phyloP scores from a whole-genome alignment of 306 rosid species.

The Parietaria judaica region DNA sequence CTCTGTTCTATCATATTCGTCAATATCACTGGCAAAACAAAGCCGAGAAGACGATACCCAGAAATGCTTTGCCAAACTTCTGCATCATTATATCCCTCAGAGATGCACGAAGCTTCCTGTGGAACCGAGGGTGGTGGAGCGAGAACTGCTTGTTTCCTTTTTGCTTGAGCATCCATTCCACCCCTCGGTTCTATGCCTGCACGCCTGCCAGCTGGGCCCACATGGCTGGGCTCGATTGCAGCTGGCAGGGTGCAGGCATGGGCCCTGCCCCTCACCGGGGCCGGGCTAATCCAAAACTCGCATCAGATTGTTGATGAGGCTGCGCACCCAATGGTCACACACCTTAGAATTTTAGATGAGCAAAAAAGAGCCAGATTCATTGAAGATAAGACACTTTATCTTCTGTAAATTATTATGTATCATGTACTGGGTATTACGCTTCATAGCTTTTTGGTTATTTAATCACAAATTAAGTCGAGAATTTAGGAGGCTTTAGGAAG shows the following conservation, averaged over 20 bases:
- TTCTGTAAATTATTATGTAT: background rate
- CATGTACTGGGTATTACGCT: too few species aligned
- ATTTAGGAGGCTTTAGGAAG: too few species aligned
- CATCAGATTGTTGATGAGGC: constrained; percentile 93
- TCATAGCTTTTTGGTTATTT: too few species aligned
- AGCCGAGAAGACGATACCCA: constrained; percentile 14
- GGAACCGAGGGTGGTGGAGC: constrained; percentile 56
- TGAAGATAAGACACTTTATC: background rate
- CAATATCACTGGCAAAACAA: constrained; percentile 21
- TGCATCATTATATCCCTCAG: constrained; percentile 23
- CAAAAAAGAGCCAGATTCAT: background rate
- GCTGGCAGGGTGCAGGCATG: constrained; percentile 89
- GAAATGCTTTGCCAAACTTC: constrained; percentile 25
- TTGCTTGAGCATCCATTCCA: constrained; percentile 37
- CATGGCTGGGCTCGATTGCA: constrained; percentile 25
- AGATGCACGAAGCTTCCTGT: constrained; percentile 45
- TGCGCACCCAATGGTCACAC: constrained; percentile 25
- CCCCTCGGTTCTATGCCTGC: constrained; percentile 85
- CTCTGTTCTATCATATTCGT: constrained; percentile 30
- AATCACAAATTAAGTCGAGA: too few species aligned
- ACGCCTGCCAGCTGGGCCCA: constrained; percentile 58
- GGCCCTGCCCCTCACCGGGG: constrained; percentile 99
- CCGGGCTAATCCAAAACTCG: constrained; percentile 98
- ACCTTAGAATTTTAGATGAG: background rate
- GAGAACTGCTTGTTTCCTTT: constrained; percentile 18